phyloP scores from a whole-genome alignment of 495 filamentous ascomycete species.

The Penicillium canescens region DNA sequence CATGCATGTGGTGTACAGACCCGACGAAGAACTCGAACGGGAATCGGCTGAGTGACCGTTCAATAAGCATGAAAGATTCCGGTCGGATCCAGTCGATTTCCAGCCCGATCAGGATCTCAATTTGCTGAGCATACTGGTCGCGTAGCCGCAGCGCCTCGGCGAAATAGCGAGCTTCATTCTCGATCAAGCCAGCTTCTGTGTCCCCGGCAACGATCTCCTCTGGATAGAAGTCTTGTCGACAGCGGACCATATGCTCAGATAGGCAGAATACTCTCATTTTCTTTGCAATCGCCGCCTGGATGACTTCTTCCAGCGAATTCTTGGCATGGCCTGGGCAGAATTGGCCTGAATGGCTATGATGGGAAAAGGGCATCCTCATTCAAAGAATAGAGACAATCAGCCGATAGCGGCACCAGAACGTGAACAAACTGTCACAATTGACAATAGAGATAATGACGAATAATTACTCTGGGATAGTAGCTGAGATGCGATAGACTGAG shows the following conservation, averaged over 20 bases:
- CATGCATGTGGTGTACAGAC: slow-evolving; percentile 83
- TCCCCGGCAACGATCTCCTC: slow-evolving; percentile 63
- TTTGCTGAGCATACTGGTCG: slow-evolving; percentile 63
- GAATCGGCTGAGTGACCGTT: slow-evolving; percentile 56
- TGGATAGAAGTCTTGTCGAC: slow-evolving; percentile 77
- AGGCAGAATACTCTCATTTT: slow-evolving; percentile 81
- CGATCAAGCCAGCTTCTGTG: slow-evolving; percentile 39
- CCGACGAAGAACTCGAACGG: slow-evolving; percentile 86
- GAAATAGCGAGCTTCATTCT: slow-evolving; percentile 70
- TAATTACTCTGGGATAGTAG: no score
- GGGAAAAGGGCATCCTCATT: slow-evolving; percentile 84
- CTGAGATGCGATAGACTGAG: no score
- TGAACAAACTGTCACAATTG: no score
- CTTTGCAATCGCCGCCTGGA: slow-evolving; percentile 73
- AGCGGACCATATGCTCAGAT: slow-evolving; percentile 93
- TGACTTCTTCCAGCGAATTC: slow-evolving; percentile 78
- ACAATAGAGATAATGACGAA: no score
- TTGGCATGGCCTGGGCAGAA: slow-evolving; percentile 91
- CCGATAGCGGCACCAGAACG: no score
- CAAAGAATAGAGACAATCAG: no score
- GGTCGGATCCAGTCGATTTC: slow-evolving; percentile 89
- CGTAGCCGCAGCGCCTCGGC: slow-evolving; percentile 69
- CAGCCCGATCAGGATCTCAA: slow-evolving; percentile 84
- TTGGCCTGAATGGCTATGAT: slow-evolving; percentile 96
- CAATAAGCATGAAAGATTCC: slow-evolving; percentile 58